phyloP scores from a whole-genome alignment of 2,329 filamentous ascomycete species.

The Aspergillus ochraceoroseus region DNA sequence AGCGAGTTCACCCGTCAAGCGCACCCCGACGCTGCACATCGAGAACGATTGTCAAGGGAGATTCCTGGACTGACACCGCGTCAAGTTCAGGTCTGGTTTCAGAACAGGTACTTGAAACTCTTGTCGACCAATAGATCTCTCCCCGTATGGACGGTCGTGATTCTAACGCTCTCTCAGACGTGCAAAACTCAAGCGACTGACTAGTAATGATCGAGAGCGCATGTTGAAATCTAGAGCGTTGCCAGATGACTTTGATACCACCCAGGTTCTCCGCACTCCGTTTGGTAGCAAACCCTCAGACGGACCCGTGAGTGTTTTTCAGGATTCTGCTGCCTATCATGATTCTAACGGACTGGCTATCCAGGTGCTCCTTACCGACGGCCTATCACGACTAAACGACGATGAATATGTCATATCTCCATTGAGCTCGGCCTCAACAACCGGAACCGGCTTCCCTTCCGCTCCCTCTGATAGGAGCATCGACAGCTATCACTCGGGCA shows the following conservation, averaged over 20 bases:
- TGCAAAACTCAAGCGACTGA: slow-evolving; percentile 58
- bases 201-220: slow-evolving; percentile 57
- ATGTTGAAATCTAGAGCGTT: slow-evolving; percentile 58
- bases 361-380: slow-evolving; percentile 35
- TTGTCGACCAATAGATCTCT: too few relatives aligned
- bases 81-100: slow-evolving; percentile 97
- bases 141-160: not conserved
- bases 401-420: slow-evolving; percentile 40
- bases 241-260: slow-evolving; percentile 57
- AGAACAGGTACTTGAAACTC: slow-evolving; percentile 89
- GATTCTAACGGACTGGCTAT: slow-evolving; percentile 27
- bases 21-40: slow-evolving; percentile 85
- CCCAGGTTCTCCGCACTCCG: slow-evolving; percentile 54
- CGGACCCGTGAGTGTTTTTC: slow-evolving; percentile 46
- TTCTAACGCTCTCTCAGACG: slow-evolving; percentile 39
- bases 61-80: slow-evolving; percentile 87
- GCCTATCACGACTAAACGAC: slow-evolving; percentile 31
- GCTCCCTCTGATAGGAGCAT: slow-evolving; percentile 25
- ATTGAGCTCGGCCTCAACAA: slow-evolving; percentile 34
- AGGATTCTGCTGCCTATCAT: slow-evolving; percentile 35
- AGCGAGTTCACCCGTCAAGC: slow-evolving; percentile 94
- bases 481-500: slow-evolving; percentile 28
- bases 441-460: slow-evolving; percentile 35
- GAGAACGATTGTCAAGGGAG: slow-evolving; percentile 79
- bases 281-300: slow-evolving; percentile 47